Base-by-base conservation (phyloP, 1,284 basidiomycete species). In the Fomitopsis pinicola region DNA sequence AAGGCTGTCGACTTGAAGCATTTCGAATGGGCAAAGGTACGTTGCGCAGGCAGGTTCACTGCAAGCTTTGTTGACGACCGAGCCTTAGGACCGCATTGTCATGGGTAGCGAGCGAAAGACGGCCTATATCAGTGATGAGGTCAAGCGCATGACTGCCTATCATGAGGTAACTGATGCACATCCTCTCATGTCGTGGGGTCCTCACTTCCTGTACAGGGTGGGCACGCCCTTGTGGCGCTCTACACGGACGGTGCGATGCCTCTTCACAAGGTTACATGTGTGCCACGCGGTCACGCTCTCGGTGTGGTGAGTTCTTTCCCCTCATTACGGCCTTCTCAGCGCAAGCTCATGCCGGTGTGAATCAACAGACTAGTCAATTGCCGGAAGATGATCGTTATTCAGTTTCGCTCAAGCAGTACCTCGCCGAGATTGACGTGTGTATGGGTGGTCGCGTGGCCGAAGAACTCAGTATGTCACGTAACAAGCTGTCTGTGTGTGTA, bases 371-470 rank as follows among this genome's bases (percentile, higher is more conserved):
- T 1, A 88, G 92, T 65, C 85, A 89, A 72, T 80, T 97, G 28
- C 96, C 95, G 1, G 89, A 95, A 72, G 84, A 88, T 67, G 95
- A 97, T 76, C 81, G 84, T 59, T 80, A 79, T 63, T 92, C 89
- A n/a, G 74, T 91, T 30, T 88, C 84, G 36, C 77, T 82, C 55
- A 90, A 84, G 67, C 85, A 94, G 73, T 93, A 86, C 71, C 78
- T 87, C 55, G 92, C 92, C 9, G 77, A 76, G 61, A 93, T 98
- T 66, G 95, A 97, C 74, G 95, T 97, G 19, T 87, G 86, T 44
- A 92, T 97, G 83, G 95, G 94, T 38, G 95, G 96, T 22, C 89
- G 96, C 59, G 92, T 95, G 5, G 96, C 95, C 26, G 95, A 98
- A 75, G 94, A 94, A 77, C 75, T 98, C 67, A 88, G 90, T 89